Evolutionary conservation across 768 basidiomycete genomes (phyloP), one percentile per base, ranked within the genome.

Genomic region (Rhodotorula graminis): DNA sequence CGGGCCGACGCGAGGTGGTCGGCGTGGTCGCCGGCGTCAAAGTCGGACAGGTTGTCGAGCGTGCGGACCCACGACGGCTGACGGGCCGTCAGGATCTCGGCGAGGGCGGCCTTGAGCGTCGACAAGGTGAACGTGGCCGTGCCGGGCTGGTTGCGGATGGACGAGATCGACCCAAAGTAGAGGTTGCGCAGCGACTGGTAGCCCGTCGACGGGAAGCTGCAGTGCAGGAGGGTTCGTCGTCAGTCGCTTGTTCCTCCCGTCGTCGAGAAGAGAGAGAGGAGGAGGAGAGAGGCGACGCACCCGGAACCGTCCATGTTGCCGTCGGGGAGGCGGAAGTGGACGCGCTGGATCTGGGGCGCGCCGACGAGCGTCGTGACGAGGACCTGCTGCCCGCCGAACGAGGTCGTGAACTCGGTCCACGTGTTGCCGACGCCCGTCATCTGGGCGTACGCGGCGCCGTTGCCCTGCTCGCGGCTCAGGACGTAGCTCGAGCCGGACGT

Each of bases 291-390:
- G 0, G n/a, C n/a, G 19, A 64, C 42, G 49, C 33, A 64, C 4
- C 62, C 68, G 25, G 23, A 62, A 16, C 75, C 66, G 19, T 65
- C 66, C 60, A 76, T 69, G 57, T 62, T 67, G 21, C 76, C 76
- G 62, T 76, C 76, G 6, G 76, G 76, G 0, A 74, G 50, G 6
- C 76, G 76, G 58, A 76, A 71, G 64, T 57, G 65, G 27, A 76
- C 67, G 46, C 67, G 64, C 52, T 76, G 76, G 12, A 73, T 53
- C 18, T 65, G 49, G 0, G 76, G 70, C 23, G 64, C 64, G 9
- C 52, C 65, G 23, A 37, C 40, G n/a, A 76, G 70, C 19, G 76
- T 76, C 14, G 70, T 72, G 19, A 76, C 67, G 14, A 65, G 50
- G 3, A 72, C 55, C 2, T 67, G 70, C 62, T 76, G 76, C 3